Evolutionary conservation across 2,329 filamentous ascomycete genomes (phyloP), one percentile per base, ranked within the genome.

Genomic region (Alternaria longipes): DNA sequence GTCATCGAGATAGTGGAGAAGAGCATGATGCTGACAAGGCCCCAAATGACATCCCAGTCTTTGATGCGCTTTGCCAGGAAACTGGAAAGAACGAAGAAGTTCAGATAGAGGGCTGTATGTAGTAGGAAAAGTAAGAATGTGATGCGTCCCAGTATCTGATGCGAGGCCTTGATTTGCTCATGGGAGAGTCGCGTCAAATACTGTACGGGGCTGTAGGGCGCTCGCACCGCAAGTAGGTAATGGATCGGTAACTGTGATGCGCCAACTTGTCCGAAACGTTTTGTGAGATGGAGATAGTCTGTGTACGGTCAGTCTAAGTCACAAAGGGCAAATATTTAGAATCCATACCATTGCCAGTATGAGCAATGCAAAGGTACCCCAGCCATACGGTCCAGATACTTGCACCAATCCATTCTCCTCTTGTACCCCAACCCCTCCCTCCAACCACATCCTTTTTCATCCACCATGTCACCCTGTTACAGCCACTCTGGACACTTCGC

Each of bases 231-330:
- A 60, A 90, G 81, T 7, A 89, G 79, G 58, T 88, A 86, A 56
- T 89, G 86, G 3, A 89, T 72, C 1, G 87, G 87, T 1, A 80
- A 72, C 66, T 89, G 87, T 8, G 87, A 88, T 6, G 86, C 81
- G 22, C 81, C 86, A 51, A 89, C 81, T 47, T 86, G 85, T 18
- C 85, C 87, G 54, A 89, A 81, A 5, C 87, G 83, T 76, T 88
- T 89, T 24, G 87, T 89, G 24, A 89, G 77, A 72, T 89, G 87
- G 30, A 89, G 80, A 58, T 89, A 89, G 73, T 89, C 87, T 88
- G 52, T 3, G 3, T 30, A 6, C 28, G 26, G 36, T 65, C 22
- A 60, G 54, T 41, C 26, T 20, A 5, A 52, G 6, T 12, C 38
- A 20, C 18, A n/a, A 22, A 22, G 12, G 18, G 8, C 24, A 12